Conservation (phyloP, 495 filamentous ascomycete species). For the Penicillium lividum region DNA sequence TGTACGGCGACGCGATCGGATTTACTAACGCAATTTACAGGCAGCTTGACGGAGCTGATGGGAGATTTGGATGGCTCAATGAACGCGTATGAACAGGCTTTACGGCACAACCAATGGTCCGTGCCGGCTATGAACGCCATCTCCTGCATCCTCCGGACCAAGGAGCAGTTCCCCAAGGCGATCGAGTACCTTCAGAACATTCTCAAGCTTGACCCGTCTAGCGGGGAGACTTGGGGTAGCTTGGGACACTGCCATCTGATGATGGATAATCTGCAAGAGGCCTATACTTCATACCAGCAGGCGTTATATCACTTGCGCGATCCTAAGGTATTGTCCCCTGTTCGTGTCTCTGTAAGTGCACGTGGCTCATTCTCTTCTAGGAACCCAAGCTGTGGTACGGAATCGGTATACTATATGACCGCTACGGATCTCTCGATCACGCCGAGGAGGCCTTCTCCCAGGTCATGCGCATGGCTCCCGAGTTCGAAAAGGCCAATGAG, state of each 20-base stretch:
- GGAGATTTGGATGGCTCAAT: constrained; percentile 86
- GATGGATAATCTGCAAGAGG: constrained; percentile 98
- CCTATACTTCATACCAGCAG: constrained; percentile 96
- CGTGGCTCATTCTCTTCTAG: constrained; percentile 42
- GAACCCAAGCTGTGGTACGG: constrained; percentile 99
- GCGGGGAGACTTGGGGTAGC: constrained; percentile 96
- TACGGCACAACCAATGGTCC: constrained; percentile 85
- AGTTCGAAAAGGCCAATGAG: constrained; percentile 98
- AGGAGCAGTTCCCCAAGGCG: constrained; percentile 91
- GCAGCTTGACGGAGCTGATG: constrained; percentile 82
- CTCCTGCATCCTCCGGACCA: constrained; percentile 83
- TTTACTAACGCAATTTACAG: constrained; percentile 45
- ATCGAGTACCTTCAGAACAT: constrained; percentile 92
- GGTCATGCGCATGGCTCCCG: constrained; percentile 97
- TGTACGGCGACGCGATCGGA: constrained; percentile 4
- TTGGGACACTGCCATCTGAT: constrained; percentile 96
- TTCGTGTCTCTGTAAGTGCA: neutral
- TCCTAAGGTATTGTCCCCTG: constrained; percentile 70
- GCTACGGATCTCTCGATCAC: constrained; percentile 95
- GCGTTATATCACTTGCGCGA: constrained; percentile 91
- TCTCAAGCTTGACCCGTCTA: constrained; percentile 81
- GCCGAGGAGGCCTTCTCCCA: constrained; percentile 98
- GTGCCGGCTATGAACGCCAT: constrained; percentile 94
- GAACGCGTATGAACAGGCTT: constrained; percentile 82
- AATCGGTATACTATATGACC: constrained; percentile 96